Evolutionary conservation across 305 asterid genomes (phyloP).

Genomic region (Coffea humblotiana): DNA sequence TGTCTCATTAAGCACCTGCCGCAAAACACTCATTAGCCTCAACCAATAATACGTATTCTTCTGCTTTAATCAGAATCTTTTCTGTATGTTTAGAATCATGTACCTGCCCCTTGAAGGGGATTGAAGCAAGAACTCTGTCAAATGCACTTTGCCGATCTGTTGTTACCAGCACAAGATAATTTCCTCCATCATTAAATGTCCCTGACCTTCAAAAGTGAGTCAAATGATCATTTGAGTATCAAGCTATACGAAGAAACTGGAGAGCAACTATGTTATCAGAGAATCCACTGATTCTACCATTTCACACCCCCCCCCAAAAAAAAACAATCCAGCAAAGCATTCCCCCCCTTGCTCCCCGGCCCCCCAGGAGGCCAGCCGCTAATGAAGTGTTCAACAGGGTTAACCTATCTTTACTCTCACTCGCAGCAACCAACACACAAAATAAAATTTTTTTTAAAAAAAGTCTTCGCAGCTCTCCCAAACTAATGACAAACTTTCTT

Average conservation of each 20-base stretch:
- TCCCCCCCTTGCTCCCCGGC: too few relatives aligned
- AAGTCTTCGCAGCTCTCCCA: too few relatives aligned
- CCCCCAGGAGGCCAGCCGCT: too few relatives aligned
- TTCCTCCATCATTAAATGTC: conserved; percentile 85
- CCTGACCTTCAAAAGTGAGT: conserved; percentile 66
- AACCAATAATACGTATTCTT: not conserved
- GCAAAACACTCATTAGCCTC: not conserved
- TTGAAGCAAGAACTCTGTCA: conserved; percentile 90
- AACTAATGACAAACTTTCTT: not conserved
- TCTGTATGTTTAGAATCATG: not conserved
- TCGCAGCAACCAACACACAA: too few relatives aligned
- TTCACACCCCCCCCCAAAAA: too few relatives aligned
- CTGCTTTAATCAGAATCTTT: not conserved
- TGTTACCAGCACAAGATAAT: conserved; percentile 77
- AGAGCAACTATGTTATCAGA: not conserved
- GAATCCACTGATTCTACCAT: too few relatives aligned
- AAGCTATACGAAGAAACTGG: not conserved
- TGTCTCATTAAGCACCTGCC: conserved; percentile 88
- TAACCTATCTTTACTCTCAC: too few relatives aligned
- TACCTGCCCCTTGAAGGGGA: conserved; percentile 97
- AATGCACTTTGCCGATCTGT: conserved; percentile 96
- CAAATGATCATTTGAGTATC: not conserved
- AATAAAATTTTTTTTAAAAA: too few relatives aligned
- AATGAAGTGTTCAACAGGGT: too few relatives aligned
- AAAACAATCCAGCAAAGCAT: too few relatives aligned